phyloP scores from a whole-genome alignment of 768 basidiomycete genomes.

The Sarcodon sp. region DNA sequence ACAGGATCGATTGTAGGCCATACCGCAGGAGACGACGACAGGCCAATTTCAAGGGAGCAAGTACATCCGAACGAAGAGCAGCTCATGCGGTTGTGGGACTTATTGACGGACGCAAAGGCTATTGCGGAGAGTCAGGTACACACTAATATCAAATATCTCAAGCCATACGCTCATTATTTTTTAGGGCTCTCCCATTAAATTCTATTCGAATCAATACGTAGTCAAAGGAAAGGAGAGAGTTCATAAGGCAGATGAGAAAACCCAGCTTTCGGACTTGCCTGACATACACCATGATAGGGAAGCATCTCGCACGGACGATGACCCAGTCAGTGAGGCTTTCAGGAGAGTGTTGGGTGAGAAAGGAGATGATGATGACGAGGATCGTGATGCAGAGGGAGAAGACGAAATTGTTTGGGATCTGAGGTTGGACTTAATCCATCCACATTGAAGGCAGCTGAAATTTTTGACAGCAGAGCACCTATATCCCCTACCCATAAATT shows the following conservation, averaged over 20 bases:
- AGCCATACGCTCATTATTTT: slow-evolving; percentile 2
- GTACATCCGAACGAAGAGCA: slow-evolving; percentile 93
- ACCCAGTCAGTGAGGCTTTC: slow-evolving; percentile 64
- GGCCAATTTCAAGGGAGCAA: slow-evolving; percentile 9
- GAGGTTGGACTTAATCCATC: slow-evolving; percentile 22
- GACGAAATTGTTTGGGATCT: slow-evolving; percentile 75
- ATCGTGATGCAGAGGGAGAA: slow-evolving; percentile 29
- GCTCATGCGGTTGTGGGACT: slow-evolving; percentile 84
- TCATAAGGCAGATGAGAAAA: not conserved
- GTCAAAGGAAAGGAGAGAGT: slow-evolving; percentile 1
- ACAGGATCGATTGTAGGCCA: slow-evolving; percentile 11
- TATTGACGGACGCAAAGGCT: slow-evolving; percentile 56
- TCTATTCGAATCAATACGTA: slow-evolving; percentile 8
- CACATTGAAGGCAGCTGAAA: not conserved
- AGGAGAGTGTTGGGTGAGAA: slow-evolving; percentile 30
- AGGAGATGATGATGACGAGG: slow-evolving; percentile 28
- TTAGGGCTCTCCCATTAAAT: slow-evolving; percentile 13
- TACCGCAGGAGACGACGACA: not conserved
- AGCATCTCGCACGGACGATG: slow-evolving; percentile 39
- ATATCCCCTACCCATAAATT: slow-evolving; percentile 10
- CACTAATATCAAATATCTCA: not conserved
- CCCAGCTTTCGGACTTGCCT: not conserved
- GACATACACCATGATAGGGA: not conserved
- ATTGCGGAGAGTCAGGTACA: slow-evolving; percentile 49
- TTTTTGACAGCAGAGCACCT: slow-evolving; percentile 5